Percentiles rank a stretch among this genome's conserved stretches.
These are phyloP conservation scores for Erythrobasidium hasegawianum DNA, from an alignment of 1,284 basidiomycete species.

Conservation along the genomic window DNA sequence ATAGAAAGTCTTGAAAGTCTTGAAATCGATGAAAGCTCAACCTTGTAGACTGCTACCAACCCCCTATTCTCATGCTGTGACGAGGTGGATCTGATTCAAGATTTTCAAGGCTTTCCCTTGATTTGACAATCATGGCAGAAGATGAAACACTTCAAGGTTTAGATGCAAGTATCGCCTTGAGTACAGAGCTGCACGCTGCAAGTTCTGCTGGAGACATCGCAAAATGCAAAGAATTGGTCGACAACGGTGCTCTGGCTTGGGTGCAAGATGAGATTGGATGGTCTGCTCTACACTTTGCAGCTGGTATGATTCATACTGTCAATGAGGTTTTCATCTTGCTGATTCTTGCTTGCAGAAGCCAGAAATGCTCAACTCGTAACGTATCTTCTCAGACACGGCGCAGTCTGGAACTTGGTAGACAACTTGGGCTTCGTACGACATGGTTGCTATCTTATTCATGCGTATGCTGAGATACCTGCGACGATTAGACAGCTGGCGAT, in stretches of 20 bases:
- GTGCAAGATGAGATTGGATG: constrained; percentile 81
- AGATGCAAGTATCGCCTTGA: constrained; percentile 3
- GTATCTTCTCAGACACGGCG: constrained; percentile 71
- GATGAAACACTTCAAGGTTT: neutral
- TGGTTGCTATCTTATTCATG: neutral
- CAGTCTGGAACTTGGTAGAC: constrained; percentile 74
- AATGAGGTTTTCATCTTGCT: too few relatives aligned
- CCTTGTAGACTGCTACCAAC: too few relatives aligned
- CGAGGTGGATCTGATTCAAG: too few relatives aligned
- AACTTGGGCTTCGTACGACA: constrained; percentile 40
- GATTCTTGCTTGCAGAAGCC: constrained; percentile 32
- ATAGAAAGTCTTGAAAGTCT: too few relatives aligned
- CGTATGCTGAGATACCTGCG: neutral
- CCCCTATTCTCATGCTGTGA: too few relatives aligned
- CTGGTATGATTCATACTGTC: too few relatives aligned
- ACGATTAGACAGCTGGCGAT: constrained; percentile 73
- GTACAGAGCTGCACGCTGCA: constrained; percentile 9
- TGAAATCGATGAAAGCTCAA: too few relatives aligned
- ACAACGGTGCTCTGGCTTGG: constrained; percentile 79
- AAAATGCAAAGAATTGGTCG: constrained; percentile 58
- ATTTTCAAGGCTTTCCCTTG: too few relatives aligned
- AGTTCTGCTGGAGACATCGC: constrained; percentile 15
- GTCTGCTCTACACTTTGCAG: constrained; percentile 83
- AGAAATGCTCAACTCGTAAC: constrained; percentile 55
- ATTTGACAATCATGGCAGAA: too few relatives aligned